Conservation (phyloP, 2,329 filamentous ascomycete species). For the Calonectria leucothoes region DNA sequence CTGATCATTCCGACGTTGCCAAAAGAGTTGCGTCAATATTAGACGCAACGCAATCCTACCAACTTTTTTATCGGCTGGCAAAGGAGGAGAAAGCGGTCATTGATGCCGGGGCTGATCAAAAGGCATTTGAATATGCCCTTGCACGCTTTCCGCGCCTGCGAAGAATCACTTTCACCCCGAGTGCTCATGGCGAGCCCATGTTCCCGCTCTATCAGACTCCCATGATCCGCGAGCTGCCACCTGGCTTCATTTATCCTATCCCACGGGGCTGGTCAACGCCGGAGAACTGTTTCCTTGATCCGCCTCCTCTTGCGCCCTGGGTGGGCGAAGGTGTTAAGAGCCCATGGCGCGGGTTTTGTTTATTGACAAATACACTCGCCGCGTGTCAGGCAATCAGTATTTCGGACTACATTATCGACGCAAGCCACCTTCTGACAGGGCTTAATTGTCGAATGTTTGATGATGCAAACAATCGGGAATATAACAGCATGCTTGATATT, state of each 20-base stretch:
- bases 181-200: neutral
- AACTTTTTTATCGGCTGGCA: neutral
- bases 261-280: neutral
- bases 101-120: neutral
- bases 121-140: neutral
- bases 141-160: neutral
- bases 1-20: neutral
- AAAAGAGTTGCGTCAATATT: neutral
- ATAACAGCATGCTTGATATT: neutral
- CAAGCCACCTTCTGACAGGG: neutral
- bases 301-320: neutral
- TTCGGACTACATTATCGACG: neutral
- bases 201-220: neutral
- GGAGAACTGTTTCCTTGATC: neutral
- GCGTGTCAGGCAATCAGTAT: neutral
- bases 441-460: neutral
- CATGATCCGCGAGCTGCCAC: neutral
- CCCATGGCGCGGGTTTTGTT: neutral
- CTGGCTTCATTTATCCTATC: neutral
- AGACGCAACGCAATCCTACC: neutral
- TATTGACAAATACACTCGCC: neutral
- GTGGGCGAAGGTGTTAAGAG: neutral
- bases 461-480: neutral
- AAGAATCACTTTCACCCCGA: neutral
- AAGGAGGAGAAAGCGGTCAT: neutral